These are phyloP conservation scores for Nitzschia palea DNA, from an alignment of 108 stramenopile genomes.

Conservation along the genomic window DNA sequence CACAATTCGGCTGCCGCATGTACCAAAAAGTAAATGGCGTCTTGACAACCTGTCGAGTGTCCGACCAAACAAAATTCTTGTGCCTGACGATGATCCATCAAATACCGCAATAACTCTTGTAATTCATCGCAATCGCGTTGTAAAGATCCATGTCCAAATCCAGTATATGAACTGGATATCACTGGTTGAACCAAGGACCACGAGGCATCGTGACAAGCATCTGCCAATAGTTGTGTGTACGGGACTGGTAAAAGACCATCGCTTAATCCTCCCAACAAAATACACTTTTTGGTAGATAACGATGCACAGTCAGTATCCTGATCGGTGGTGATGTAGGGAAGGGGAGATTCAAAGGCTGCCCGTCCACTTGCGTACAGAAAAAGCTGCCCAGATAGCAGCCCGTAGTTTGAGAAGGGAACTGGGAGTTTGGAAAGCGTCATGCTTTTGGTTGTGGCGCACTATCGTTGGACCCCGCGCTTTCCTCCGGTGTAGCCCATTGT, in stretches of 20 bases:
- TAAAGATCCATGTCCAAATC: conserved; percentile 81
- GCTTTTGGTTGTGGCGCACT: not conserved
- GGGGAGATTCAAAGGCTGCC: conserved; percentile 82
- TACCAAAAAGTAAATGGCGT: conserved; percentile 82
- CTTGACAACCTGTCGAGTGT: conserved; percentile 94
- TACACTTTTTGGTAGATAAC: conserved; percentile 61
- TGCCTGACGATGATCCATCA: conserved; percentile 53
- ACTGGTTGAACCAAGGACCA: conserved; percentile 87
- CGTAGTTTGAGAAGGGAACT: conserved; percentile 58
- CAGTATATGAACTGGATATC: conserved; percentile 62
- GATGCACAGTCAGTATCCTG: not conserved
- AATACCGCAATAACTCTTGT: conserved; percentile 53
- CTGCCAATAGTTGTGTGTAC: conserved; percentile 61
- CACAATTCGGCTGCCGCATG: conserved; percentile 25
- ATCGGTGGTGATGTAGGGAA: not conserved
- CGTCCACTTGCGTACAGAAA: conserved; percentile 69
- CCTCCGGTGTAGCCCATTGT: no score
- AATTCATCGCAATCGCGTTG: conserved; percentile 67
- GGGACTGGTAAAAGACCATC: conserved; percentile 82
- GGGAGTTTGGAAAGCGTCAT: conserved; percentile 10
- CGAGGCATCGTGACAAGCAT: conserved; percentile 43
- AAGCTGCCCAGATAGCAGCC: conserved; percentile 60
- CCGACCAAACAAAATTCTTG: conserved; percentile 79
- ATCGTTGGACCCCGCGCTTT: no score
- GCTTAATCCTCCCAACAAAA: conserved; percentile 75